Base-by-base conservation (phyloP, 768 basidiomycete species). In the Termitomyces heimii region DNA sequence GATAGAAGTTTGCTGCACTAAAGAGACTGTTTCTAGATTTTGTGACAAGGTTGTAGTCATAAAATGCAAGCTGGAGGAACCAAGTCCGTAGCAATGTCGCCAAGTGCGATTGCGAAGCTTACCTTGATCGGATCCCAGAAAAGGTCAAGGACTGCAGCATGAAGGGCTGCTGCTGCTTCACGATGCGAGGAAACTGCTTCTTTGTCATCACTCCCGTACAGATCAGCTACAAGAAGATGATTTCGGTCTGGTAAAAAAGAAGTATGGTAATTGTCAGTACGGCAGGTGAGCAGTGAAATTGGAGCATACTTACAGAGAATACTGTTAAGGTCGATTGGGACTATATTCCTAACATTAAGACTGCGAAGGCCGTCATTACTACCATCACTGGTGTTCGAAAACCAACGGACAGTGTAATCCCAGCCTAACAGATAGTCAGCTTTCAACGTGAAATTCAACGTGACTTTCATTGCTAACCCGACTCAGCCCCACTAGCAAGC, bases 401-500 rank as follows among this genome's bases (percentile, higher is more conserved):
- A 76, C 75, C 81, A 85, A 8, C 84, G 72, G 31, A 77, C 71
- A 34, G 80, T 81, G 56, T 78, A 82, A 62, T 82, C 80, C 81
- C 81, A 82, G 28, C 77, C 75, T 67, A 57, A 24, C 32, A 29
- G 9, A 39, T 35, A 39, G 55, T 43, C 44, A 26, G 39, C 31
- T 20, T 20, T 3, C n/a, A 32, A 18, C 12, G 24, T 40, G 18
- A 40, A 14, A 18, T 47, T 37, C 20, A 1, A 20, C 48, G 45
- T 16, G 14, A 39, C n/a, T 24, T 44, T 29, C 34, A 53, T 39
- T 61, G 67, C 71, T 64, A 69, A 59, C 89, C 92, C 12, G 82
- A 82, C 73, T 98, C 95, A 0, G 93, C 95, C 35, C 92, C 94
- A 54, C 80, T 83, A 0, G 95, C 95, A 22, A 98, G 81, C 66